Percentiles rank a stretch among this genome's conserved stretches.
These are phyloP conservation scores for Lepidium didymum DNA, from an alignment of 345 rosid species.

Conservation along the genomic window DNA sequence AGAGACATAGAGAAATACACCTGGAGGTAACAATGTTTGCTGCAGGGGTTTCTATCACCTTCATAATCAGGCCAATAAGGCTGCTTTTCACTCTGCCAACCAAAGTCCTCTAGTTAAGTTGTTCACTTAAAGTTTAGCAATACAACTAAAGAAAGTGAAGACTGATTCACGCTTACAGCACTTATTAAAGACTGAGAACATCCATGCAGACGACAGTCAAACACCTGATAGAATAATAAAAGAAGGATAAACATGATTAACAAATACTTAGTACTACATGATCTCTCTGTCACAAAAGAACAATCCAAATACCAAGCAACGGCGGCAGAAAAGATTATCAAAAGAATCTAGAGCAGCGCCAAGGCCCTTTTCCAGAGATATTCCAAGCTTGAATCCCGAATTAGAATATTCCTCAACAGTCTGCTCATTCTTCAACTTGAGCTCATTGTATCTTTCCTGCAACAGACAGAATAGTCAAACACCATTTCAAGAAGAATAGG, in stretches of 20 bases:
- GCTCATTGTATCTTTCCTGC: conserved; percentile 71
- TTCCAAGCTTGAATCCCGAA: conserved; percentile 44
- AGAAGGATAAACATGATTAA: conserved; percentile 4
- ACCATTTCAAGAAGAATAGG: conserved; percentile 9
- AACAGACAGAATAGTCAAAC: conserved; percentile 20
- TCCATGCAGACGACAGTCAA: conserved; percentile 98
- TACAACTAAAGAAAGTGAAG: conserved; percentile 5
- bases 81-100: conserved; percentile 80
- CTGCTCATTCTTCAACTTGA: conserved; percentile 50
- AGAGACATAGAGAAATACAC: conserved; percentile 35
- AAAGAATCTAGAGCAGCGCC: conserved; percentile 93
- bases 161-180: conserved; percentile 56
- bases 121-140: conserved; percentile 5
- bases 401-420: conserved; percentile 36
- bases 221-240: conserved; percentile 50
- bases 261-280: not conserved
- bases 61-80: conserved; percentile 73
- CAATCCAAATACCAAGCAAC: conserved; percentile 67
- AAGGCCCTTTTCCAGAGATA: conserved; percentile 72
- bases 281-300: conserved; percentile 11
- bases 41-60: conserved; percentile 81
- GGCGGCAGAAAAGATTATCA: conserved; percentile 98
- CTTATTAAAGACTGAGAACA: conserved; percentile 80
- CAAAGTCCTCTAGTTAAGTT: conserved; percentile 24
- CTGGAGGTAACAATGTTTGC: conserved; percentile 76